Base-by-base conservation (phyloP, 495 filamentous ascomycete species). In the Thozetella sp. region DNA sequence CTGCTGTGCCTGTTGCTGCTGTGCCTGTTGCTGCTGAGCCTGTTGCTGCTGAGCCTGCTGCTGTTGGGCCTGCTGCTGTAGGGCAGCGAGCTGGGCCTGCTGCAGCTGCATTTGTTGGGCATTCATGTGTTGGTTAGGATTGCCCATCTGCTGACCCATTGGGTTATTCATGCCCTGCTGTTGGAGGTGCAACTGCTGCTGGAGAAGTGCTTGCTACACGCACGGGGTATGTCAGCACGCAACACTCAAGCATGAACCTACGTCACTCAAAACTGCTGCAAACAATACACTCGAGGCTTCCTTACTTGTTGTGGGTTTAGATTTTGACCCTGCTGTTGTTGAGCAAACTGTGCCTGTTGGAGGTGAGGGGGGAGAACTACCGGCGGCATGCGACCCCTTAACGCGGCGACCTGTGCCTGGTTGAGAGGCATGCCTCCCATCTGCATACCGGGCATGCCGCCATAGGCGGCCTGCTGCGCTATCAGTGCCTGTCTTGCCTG, bases 401-500 rank as follows among this genome's bases (percentile, higher is more conserved):
- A 40, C 22, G 58, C 56, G 11, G 64, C 63, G 22, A 65, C 55
- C 58, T 68, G 75, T 58, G 62, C 74, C 40, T 43, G 55, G 30
- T 63, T 60, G 9, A 43, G 24, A 48, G 61, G 62, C 26, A 25
- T 63, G 30, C 56, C 62, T 53, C 60, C 63, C 53, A 63, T 68
- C 52, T 70, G 67, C 77, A 89, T 83, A 23, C 83, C 80, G 48
- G 83, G 85, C 24, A 86, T 83, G 17, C 83, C 85, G 67, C 58
- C 61, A 62, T 77, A 72, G 53, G 70, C 70, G 9, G 63, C 72
- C 20, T 84, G 83, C 58, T 81, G 82, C 2, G 79, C 76, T 69
- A 73, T 79, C 70, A 68, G 71, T 59, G 53, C 77, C 51, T 83
- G 74, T 54, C 84, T 70, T 50, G 66, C 71, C 52, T 77, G 70